Conservation (phyloP, 1,284 basidiomycete species). For the Ganoderma lucidum region DNA sequence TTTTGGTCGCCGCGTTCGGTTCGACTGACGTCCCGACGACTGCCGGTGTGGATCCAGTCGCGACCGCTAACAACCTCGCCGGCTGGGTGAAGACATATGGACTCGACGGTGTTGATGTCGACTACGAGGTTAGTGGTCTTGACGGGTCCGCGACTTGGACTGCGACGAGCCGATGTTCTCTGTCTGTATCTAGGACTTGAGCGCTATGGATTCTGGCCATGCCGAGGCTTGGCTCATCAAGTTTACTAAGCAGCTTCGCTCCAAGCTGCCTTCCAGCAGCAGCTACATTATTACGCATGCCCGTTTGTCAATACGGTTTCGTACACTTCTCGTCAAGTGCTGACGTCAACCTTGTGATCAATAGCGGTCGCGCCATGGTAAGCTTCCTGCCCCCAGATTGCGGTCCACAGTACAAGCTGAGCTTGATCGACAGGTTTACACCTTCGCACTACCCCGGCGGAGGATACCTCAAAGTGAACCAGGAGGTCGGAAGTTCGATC, state of each 20-base stretch:
- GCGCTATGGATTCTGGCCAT: constrained; percentile 49
- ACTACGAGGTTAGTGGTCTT: constrained; percentile 54
- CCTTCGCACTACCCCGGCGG: constrained; percentile 60
- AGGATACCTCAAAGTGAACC: constrained; percentile 67
- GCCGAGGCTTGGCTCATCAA: constrained; percentile 53
- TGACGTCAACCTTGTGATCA: constrained; percentile 4
- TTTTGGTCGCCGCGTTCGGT: constrained; percentile 59
- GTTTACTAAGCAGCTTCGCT: constrained; percentile 50
- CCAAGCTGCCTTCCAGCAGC: constrained; percentile 41
- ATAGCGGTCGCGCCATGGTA: constrained; percentile 62
- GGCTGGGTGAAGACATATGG: constrained; percentile 56
- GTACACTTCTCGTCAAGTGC: neutral
- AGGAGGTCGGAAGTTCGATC: constrained; percentile 57
- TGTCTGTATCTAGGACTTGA: constrained; percentile 49
- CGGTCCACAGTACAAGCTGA: neutral
- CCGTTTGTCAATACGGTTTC: constrained; percentile 36
- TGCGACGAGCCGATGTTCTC: neutral
- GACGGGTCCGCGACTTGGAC: too few relatives aligned
- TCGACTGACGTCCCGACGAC: constrained; percentile 59
- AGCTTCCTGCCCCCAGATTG: neutral
- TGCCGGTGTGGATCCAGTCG: constrained; percentile 47
- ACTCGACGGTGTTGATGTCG: constrained; percentile 64
- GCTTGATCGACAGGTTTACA: constrained; percentile 51
- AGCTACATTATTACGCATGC: constrained; percentile 48
- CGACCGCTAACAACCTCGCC: constrained; percentile 54